phyloP scores from a whole-genome alignment of 2,329 filamentous ascomycete genomes.

The Trematosphaeria pertusa region DNA sequence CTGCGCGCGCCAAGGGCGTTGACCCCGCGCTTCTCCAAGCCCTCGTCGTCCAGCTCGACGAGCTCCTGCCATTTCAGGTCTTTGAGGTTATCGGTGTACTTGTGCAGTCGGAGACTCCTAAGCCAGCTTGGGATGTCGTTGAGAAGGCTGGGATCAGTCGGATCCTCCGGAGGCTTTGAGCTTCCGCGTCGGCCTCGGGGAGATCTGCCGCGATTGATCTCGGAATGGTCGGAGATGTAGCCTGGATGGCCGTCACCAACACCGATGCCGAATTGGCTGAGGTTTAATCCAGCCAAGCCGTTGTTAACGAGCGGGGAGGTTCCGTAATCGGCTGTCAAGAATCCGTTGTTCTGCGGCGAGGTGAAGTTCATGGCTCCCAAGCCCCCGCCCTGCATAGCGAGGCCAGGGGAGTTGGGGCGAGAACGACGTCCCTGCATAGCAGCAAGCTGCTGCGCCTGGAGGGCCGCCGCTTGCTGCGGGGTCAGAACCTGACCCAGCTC shows the following conservation, averaged over 20 bases:
- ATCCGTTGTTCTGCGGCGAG: constrained; percentile 93
- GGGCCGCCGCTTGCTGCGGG: constrained; percentile 58
- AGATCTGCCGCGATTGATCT: constrained; percentile 87
- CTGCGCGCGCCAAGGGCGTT: constrained; percentile 92
- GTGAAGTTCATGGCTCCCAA: constrained; percentile 75
- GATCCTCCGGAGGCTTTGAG: constrained; percentile 97
- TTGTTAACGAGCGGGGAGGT: constrained; percentile 73
- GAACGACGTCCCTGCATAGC: constrained; percentile 82
- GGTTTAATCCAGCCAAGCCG: constrained; percentile 72
- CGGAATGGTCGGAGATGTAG: constrained; percentile 92
- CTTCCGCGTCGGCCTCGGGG: constrained; percentile 90
- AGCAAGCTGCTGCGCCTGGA: constrained; percentile 79
- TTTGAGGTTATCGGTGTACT: constrained; percentile 98
- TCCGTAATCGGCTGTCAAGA: constrained; percentile 85
- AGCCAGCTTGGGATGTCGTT: constrained; percentile 98
- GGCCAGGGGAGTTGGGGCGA: constrained; percentile 85
- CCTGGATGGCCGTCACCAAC: constrained; percentile 61
- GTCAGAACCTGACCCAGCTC: constrained; percentile 88
- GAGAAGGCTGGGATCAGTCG: constrained; percentile 86
- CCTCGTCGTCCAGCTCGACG: constrained; percentile 89
- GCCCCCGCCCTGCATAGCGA: constrained; percentile 72
- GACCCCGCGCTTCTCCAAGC: constrained; percentile 89
- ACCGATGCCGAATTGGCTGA: constrained; percentile 71
- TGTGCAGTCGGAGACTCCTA: constrained; percentile 91
- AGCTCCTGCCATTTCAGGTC: constrained; percentile 96